Percentiles rank a stretch among this genome's conserved stretches.
These are phyloP conservation scores for Calcarisporium arbuscula DNA, from an alignment of 2,329 filamentous ascomycete species.

Conservation along the genomic window DNA sequence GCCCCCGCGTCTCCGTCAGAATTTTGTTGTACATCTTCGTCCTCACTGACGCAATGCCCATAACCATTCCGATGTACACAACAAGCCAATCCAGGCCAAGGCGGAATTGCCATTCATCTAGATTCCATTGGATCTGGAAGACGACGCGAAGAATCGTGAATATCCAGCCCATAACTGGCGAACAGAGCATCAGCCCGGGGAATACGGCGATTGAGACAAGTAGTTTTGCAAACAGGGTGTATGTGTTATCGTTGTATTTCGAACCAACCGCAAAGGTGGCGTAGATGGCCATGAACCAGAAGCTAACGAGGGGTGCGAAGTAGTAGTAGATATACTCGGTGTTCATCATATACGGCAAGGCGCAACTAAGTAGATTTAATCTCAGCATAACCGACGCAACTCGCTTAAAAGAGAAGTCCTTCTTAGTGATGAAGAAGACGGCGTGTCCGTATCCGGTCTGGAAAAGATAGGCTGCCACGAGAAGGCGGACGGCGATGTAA, in stretches of 20 bases:
- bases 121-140: slow-evolving; percentile 43
- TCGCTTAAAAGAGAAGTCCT: slow-evolving; percentile 50
- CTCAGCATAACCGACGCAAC: slow-evolving; percentile 47
- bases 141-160: slow-evolving; percentile 26
- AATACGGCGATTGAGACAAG: slow-evolving; percentile 35
- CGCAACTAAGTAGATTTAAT: slow-evolving; percentile 48
- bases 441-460: slow-evolving; percentile 57
- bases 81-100: slow-evolving; percentile 47
- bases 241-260: slow-evolving; percentile 33
- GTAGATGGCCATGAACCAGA: slow-evolving; percentile 57
- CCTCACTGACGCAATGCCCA: slow-evolving; percentile 17
- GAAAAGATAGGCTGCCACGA: slow-evolving; percentile 54
- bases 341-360: slow-evolving; percentile 49
- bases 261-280: slow-evolving; percentile 38
- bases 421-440: slow-evolving; percentile 48
- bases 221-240: slow-evolving; percentile 42
- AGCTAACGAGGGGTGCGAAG: slow-evolving; percentile 51
- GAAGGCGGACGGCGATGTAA: slow-evolving; percentile 48
- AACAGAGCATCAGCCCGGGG: slow-evolving; percentile 25
- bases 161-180: slow-evolving; percentile 17
- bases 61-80: slow-evolving; percentile 49
- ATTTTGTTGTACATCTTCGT: slow-evolving; percentile 16
- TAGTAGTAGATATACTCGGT: slow-evolving; percentile 48
- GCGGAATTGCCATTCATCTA: slow-evolving; percentile 42
- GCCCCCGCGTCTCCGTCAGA: slow-evolving; percentile 9